phyloP scores from a whole-genome alignment of 495 filamentous ascomycete species.

The Daldinia loculata region DNA sequence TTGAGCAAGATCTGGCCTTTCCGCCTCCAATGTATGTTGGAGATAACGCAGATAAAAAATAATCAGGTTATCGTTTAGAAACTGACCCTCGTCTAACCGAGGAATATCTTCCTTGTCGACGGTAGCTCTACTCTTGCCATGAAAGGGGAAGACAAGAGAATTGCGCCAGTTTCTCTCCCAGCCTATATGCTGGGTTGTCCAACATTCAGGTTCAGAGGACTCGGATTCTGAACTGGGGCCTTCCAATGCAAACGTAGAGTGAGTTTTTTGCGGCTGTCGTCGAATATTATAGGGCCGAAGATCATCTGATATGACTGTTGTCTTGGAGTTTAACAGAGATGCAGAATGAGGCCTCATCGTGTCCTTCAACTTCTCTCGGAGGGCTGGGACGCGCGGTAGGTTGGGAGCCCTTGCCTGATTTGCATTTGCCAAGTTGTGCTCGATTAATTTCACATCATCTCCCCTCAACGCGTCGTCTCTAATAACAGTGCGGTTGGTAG shows the following conservation, averaged over 20 bases:
- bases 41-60: constrained; percentile 84
- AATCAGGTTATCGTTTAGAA: constrained; percentile 91
- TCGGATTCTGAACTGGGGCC: constrained; percentile 19
- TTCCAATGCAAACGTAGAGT: constrained; percentile 17
- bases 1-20: constrained; percentile 64
- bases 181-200: constrained; percentile 53
- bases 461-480: constrained; percentile 6
- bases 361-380: constrained; percentile 22
- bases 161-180: constrained; percentile 60
- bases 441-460: constrained; percentile 40
- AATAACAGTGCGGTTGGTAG: constrained; percentile 1
- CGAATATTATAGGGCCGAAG: neutral
- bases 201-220: constrained; percentile 42
- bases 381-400: neutral
- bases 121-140: constrained; percentile 73
- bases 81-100: constrained; percentile 83
- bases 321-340: constrained; percentile 1
- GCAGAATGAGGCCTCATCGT: constrained; percentile 14
- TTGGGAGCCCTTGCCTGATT: neutral
- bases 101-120: constrained; percentile 82
- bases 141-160: constrained; percentile 74
- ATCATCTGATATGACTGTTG: constrained; percentile 14
- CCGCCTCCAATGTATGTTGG: constrained; percentile 67
- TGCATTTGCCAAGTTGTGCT: constrained; percentile 26
- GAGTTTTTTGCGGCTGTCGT: constrained; percentile 29